Conservation (phyloP, 31 red algal genomes). For the Endocladia muricata region DNA sequence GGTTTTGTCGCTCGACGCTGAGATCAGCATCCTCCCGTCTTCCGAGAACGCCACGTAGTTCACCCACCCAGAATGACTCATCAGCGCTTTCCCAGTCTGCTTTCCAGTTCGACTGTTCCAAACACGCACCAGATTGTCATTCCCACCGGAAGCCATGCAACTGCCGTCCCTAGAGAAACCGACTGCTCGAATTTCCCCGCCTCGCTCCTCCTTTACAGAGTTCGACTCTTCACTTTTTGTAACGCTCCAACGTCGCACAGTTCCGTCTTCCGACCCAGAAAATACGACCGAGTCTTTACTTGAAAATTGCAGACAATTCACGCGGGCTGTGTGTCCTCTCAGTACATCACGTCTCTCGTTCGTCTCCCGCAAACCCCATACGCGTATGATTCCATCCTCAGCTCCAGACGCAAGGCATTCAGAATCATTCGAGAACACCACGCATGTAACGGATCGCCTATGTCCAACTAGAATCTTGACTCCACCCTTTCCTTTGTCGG, state of each 20-base stretch:
- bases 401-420: not conserved
- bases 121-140: no score
- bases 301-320: not conserved
- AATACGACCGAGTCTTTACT: no score
- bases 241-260: no score
- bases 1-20: not conserved
- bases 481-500: not conserved
- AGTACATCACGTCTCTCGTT: not conserved
- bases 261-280: no score
- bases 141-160: no score
- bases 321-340: not conserved
- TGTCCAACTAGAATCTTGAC: not conserved
- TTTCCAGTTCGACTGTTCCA: no score
- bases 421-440: not conserved
- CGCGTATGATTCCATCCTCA: not conserved
- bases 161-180: no score
- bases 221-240: no score
- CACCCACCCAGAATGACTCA: no score
- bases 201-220: no score
- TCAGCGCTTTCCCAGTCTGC: no score
- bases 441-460: not conserved
- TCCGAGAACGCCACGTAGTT: not conserved
- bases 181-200: no score
- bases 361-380: constrained; percentile 3
- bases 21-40: not conserved